Base-by-base conservation (phyloP, 129 eudicot species). In the Oenanthe sinensis region DNA sequence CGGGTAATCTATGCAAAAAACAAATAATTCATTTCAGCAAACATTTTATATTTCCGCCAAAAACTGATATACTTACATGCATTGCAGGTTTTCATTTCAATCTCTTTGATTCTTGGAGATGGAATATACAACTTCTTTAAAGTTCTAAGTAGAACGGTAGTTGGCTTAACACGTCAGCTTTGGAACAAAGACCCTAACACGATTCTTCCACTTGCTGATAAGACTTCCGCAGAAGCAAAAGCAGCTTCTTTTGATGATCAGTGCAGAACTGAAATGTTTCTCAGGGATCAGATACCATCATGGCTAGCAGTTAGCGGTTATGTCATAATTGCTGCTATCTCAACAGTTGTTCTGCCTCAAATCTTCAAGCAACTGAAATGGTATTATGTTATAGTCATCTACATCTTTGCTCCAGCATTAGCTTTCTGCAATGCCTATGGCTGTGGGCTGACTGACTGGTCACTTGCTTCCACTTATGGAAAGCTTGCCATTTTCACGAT, bases 401-500 rank as follows among this genome's bases (percentile, higher is more conserved):
- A 89, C 75, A 0, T 83, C 17, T 75, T 91, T 15, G 92, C 94
- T 1, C 97, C 97, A 0, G 36, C 81, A 2, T 80, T 91, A 36
- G 97, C 93, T 68, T 91, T 91, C 75, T 91, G 97, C 81, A 91
- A 89, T 63, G 88, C 93, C 5, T 91, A 87, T 78, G 97, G 97
- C 3, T 86, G 90, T 20, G 97, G 97, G 75, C 85, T 91, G 44
- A 87, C 93, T 0, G 97, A 91, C 78, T 89, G 91, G 90, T 89
- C 93, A 46, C 80, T 91, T 12, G 91, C 94, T 52, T 87, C 91
- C 10, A 91, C 82, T 79, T 91, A 91, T 40, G 97, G 92, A 10
- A 91, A 89, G 65, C 75, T 91, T 0, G 89, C 90, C 4, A 88
- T 91, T 80, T 55, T 91, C 36, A 85, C 86, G 0, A 77, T 91